These are phyloP conservation scores for Aspergillus pseudotamarii DNA, from an alignment of 2,329 filamentous ascomycete species.

Conservation along the genomic window DNA sequence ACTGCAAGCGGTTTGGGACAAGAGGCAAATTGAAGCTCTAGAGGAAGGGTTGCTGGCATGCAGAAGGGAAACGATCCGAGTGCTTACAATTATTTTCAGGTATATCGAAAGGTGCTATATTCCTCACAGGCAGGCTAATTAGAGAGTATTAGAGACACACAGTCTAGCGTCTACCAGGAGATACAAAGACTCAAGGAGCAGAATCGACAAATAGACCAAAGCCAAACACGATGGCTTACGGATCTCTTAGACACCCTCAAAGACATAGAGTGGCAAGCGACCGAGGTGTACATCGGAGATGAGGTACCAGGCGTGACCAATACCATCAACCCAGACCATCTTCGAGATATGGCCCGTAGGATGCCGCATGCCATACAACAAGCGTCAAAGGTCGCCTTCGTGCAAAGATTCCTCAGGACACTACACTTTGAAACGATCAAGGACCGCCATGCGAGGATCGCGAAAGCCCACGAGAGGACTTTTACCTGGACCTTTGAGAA, in stretches of 20 bases:
- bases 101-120: background rate
- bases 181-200: background rate
- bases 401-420: background rate
- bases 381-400: background rate
- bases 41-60: background rate
- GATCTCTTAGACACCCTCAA: background rate
- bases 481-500: background rate
- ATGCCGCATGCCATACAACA: background rate
- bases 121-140: background rate
- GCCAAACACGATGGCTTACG: background rate
- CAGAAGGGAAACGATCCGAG: background rate
- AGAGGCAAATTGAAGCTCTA: background rate
- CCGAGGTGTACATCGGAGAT: background rate
- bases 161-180: background rate
- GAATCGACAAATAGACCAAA: background rate
- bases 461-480: background rate
- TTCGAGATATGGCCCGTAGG: background rate
- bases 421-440: background rate
- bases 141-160: background rate
- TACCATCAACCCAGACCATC: background rate
- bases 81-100: background rate
- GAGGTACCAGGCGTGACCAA: background rate
- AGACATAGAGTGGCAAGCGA: background rate
- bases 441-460: background rate
- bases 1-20: background rate